phyloP scores from a whole-genome alignment of 257 asterid genomes.

The Echites panduratus region DNA sequence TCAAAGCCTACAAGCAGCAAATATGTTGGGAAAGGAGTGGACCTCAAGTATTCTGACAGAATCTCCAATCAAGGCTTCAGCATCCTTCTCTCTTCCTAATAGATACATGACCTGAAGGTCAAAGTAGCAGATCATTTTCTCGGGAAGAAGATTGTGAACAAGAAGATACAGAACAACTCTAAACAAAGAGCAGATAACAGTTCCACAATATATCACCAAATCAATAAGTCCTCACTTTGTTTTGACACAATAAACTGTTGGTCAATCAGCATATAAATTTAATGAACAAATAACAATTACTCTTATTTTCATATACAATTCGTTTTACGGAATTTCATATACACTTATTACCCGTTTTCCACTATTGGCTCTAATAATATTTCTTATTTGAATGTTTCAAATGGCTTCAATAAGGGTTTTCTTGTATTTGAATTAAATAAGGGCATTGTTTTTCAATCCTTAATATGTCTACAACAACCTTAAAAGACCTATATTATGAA shows the following conservation, averaged over 20 bases:
- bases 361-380: too few species aligned
- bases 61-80: conserved; percentile 60
- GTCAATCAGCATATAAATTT: neutral
- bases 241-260: neutral
- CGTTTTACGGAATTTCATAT: too few species aligned
- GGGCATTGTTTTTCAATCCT: too few species aligned
- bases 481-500: too few species aligned
- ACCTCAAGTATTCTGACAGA: conserved; percentile 86
- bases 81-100: conserved; percentile 65
- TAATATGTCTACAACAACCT: too few species aligned
- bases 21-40: conserved; percentile 18
- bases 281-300: neutral
- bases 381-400: too few species aligned
- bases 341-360: too few species aligned
- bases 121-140: neutral
- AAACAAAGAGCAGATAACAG: neutral
- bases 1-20: conserved; percentile 14
- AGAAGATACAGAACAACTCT: neutral
- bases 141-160: neutral
- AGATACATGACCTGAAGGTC: conserved; percentile 61
- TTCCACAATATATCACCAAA: neutral
- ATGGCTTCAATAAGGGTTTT: too few species aligned
- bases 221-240: neutral
- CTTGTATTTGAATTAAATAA: too few species aligned
- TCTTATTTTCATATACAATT: too few species aligned